Conservation (phyloP, 371 early-diverging fungal genomes). For the Mortierella sp. region DNA sequence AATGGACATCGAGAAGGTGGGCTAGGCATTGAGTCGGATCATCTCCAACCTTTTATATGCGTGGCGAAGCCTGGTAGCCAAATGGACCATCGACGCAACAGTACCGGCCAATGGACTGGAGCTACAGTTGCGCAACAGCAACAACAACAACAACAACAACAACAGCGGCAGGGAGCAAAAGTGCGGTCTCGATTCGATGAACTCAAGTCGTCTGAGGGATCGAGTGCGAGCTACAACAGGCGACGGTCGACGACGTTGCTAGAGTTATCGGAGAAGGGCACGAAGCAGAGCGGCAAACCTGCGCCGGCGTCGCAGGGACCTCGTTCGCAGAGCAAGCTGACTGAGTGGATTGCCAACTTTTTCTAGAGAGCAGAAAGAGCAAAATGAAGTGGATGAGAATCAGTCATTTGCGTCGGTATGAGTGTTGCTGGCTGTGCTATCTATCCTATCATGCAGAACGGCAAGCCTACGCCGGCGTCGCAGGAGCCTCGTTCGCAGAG, state of each 20-base stretch:
- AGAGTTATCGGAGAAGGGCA: conserved; percentile 42
- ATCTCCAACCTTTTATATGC: conserved; percentile 24
- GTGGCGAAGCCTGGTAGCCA: neutral
- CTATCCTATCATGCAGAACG: conserved; percentile 18
- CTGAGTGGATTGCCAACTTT: conserved; percentile 55
- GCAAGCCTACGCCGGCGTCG: conserved; percentile 39
- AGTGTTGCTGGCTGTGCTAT: neutral
- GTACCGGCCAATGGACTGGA: neutral
- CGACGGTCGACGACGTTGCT: conserved; percentile 42
- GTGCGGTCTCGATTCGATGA: conserved; percentile 21
- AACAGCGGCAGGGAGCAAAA: neutral
- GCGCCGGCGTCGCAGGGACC: conserved; percentile 41
- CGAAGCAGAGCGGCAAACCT: conserved; percentile 45
- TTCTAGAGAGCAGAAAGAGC: conserved; percentile 17
- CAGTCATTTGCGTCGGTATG: neutral
- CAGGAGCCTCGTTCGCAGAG: conserved; percentile 41
- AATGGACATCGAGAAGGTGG: conserved; percentile 7
- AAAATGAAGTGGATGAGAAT: neutral
- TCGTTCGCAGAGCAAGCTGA: conserved; percentile 38
- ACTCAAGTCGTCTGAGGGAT: conserved; percentile 19
- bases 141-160: neutral
- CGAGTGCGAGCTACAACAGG: conserved; percentile 18
- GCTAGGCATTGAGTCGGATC: conserved; percentile 27
- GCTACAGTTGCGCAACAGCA: neutral
- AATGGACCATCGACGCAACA: neutral